Evolutionary conservation across 2,329 filamentous ascomycete species (phyloP), one percentile per base, ranked within the genome.

Genomic region (Orbilia brochopaga): DNA sequence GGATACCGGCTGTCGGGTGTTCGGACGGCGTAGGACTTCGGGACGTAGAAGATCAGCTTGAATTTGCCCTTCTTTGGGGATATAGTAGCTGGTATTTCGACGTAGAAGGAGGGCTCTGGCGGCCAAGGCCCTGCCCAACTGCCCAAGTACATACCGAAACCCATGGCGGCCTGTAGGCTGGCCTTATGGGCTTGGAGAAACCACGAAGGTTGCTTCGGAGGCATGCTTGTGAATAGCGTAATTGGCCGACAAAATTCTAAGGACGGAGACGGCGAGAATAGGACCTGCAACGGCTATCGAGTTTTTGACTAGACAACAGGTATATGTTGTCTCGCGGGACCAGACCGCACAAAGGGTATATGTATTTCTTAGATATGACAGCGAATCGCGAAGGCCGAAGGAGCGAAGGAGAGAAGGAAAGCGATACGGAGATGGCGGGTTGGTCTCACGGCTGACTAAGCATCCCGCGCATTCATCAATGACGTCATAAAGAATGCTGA

Each of bases 1-100:
- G 86, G 83, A 69, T 81, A 82, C 24, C 60, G 60, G 23, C 30
- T 65, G 6, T 27, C 46, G 11, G 51, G 40, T 1, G 50, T 65
- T 23, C 60, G 60, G 42, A 32, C 40, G 10, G 32, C 37, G 15
- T 72, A 72, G n/a, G 67, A 72, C 40, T 72, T 72, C 24, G 67
- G 67, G 30, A 72, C 67, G 32, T 72, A 72, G 42, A 72, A 72
- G 32, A 72, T 56, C 50, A 72, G 32, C 32, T 65, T 72, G 52
- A 72, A 72, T 17, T n/a, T 61, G 42, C 67, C 67, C 19, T 65
- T 65, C 0, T 55, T 65, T 17, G 67, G 60, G n/a, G 67, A 72
- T 3, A 72, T 72, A 24, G 60, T 72, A 15, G 55, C 67, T 23
- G 67, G 67, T 55, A 72, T 72, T 61, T 72, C 67, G 50, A 72